Base-by-base conservation (phyloP, 192 early-diverging fungal genomes). In the Rhizophagus prolifer region DNA sequence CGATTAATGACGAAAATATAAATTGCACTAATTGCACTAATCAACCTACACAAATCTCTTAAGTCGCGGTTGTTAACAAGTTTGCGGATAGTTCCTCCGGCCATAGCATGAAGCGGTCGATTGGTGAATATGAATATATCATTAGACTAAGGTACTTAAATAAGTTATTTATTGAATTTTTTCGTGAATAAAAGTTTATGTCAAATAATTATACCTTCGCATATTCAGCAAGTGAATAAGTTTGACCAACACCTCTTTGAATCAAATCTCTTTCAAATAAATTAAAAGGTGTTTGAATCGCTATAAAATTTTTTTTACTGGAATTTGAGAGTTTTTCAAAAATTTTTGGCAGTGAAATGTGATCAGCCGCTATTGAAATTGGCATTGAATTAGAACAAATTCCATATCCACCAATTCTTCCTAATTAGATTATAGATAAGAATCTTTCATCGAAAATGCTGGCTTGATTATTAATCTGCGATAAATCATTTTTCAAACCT, bases 271-370 rank as follows among this genome's bases (percentile, higher is more conserved):
- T 81, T 70, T 94, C 93, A 85, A 90, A 93, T 46, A 94, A 36
- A 70, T 94, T 94, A 75, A 93, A 85, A 5, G 93, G 93, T 36
- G 85, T 86, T 76, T 93, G 79, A n/a, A 92, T 82, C 1, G 88
- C 88, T 38, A 85, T 75, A 73, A 94, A 88, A 72, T 92, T 86
- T n/a, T 46, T 14, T 14, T 74, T 69, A 2, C 81, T 75, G 16
- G 79, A 85, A 13, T 79, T 74, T 23, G 65, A 58, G n/a, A 80
- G 25, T 21, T 73, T 54, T 13, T 80, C 68, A 19, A 88, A 46
- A n/a, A 91, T 82, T 9, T 81, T 79, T 47, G 83, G 73, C 19
- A 93, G 72, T 6, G 86, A 86, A n/a, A 93, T 38, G 69, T 91
- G 83, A 82, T 94, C 92, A 28, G 81, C 86, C 0, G 88, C 81